Base-by-base conservation (phyloP, 768 basidiomycete species). In the Boletus barrowsii region DNA sequence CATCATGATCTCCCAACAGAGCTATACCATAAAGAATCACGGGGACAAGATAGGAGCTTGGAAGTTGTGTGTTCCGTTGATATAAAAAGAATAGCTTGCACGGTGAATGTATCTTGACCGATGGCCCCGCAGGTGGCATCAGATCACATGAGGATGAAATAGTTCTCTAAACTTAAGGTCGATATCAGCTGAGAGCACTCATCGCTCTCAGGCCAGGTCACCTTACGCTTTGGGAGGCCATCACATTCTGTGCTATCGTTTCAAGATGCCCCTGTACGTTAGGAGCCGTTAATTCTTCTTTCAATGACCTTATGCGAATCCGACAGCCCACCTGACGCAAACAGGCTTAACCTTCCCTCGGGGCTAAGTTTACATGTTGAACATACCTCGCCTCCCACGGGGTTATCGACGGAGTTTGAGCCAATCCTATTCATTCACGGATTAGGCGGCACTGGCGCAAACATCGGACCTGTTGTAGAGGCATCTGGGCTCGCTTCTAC, bases 391-490 rank as follows among this genome's bases (percentile, higher is more conserved):
- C 42, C 46, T 22, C 42, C 46, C 10, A 18, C 30, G 2, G 37
- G 32, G 4, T 17, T 20, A 15, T 49, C 47, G 30, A 18, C 36
- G 10, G 30, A 33, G 10, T 26, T 37, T 5, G 50, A 47, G 10
- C 44, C 56, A 5, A 50, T 59, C 17, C 13, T 55, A 15, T 47
- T 53, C 49, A 58, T 58, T 24, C 53, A 49, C 37, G 24, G 35
- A 41, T 39, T 43, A 45, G 48, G 50, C 37, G 51, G 48, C 7
- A 39, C 42, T 1, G 15, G 53, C 33, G 61, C 53, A 33, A 55
- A 40, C 26, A 44, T 52, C 39, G 33, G 50, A 46, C 55, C 48
- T 45, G 41, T 51, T 26, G 51, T 54, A 50, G 60, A 56, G 49
- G 50, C 49, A 10, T 54, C 54, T 42, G 29, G 54, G 20, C 47